phyloP scores from a whole-genome alignment of 164 flowering plant genomes.

The Sedum album region DNA sequence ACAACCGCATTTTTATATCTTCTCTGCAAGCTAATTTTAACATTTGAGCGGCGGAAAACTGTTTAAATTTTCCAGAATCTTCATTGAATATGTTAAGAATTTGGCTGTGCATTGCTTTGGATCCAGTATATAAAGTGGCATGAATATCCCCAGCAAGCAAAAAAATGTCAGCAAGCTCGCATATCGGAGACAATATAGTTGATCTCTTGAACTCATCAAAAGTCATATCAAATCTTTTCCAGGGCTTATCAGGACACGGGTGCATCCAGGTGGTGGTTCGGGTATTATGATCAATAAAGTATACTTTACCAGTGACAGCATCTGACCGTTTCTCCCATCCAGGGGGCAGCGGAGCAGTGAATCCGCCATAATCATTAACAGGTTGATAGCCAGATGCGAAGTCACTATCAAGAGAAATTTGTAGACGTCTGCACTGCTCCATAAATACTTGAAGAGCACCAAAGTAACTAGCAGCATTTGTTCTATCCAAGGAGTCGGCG shows the following conservation, averaged over 20 bases:
- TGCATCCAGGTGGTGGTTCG: slow-evolving; percentile 94
- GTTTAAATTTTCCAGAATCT: slow-evolving; percentile 81
- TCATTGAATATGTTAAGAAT: slow-evolving; percentile 90
- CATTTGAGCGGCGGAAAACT: slow-evolving; percentile 89
- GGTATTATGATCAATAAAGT: slow-evolving; percentile 91
- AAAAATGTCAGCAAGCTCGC: slow-evolving; percentile 83
- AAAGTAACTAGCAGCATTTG: slow-evolving; percentile 98
- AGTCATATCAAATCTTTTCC: slow-evolving; percentile 78
- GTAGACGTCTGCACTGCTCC: slow-evolving; percentile 91
- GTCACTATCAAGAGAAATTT: slow-evolving; percentile 79
- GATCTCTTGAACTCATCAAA: slow-evolving; percentile 94
- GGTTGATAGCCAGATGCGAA: slow-evolving; percentile 49
- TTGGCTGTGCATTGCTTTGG: slow-evolving; percentile 99
- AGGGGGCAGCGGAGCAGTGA: slow-evolving; percentile 87
- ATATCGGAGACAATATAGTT: slow-evolving; percentile 72
- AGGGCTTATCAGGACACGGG: slow-evolving; percentile 94
- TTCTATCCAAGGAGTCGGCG: slow-evolving; percentile 97
- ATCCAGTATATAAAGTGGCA: slow-evolving; percentile 97
- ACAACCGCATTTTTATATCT: slow-evolving; percentile 85
- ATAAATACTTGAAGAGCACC: slow-evolving; percentile 89
- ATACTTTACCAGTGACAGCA: slow-evolving; percentile 90
- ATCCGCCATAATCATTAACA: slow-evolving; percentile 48
- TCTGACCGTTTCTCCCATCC: slow-evolving; percentile 98
- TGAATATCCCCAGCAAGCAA: slow-evolving; percentile 92
- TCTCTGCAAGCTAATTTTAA: slow-evolving; percentile 86